phyloP scores from a whole-genome alignment of 129 eudicot genomes.

The Rutidosis leptorrhynchoides region DNA sequence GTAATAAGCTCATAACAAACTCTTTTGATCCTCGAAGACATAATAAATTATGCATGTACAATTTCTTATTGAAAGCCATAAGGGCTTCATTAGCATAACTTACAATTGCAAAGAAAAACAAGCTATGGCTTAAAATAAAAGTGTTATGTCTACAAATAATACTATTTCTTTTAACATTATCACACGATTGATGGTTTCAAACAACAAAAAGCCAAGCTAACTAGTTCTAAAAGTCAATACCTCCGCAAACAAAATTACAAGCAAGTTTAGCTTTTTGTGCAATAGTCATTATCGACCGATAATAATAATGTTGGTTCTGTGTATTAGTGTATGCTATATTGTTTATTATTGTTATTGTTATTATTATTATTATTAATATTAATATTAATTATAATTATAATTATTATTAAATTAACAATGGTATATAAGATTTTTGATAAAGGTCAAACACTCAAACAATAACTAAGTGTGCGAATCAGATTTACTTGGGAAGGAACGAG shows the following conservation, averaged over 20 bases:
- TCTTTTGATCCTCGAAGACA: too few species aligned
- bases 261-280: neutral
- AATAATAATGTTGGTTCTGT: neutral
- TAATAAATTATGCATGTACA: too few species aligned
- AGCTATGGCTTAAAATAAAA: neutral
- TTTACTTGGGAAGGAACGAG: neutral
- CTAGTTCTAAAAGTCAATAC: conserved; percentile 1
- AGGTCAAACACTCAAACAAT: neutral
- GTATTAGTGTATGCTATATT: neutral
- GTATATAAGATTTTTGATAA: neutral
- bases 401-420: too few species aligned
- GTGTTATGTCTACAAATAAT: too few species aligned
- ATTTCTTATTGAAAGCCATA: too few species aligned
- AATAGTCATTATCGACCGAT: neutral
- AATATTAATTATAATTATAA: too few species aligned
- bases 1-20: too few species aligned
- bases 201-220: neutral
- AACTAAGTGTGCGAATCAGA: neutral
- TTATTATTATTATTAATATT: too few species aligned
- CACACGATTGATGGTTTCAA: neutral
- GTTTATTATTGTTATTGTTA: neutral
- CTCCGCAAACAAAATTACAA: neutral
- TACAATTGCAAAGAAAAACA: neutral
- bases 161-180: neutral
- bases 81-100: too few species aligned